Evolutionary conservation across 441 rosid species (phyloP), one percentile per base, ranked within the genome.

Genomic region (Heliophila coronopifolia): DNA sequence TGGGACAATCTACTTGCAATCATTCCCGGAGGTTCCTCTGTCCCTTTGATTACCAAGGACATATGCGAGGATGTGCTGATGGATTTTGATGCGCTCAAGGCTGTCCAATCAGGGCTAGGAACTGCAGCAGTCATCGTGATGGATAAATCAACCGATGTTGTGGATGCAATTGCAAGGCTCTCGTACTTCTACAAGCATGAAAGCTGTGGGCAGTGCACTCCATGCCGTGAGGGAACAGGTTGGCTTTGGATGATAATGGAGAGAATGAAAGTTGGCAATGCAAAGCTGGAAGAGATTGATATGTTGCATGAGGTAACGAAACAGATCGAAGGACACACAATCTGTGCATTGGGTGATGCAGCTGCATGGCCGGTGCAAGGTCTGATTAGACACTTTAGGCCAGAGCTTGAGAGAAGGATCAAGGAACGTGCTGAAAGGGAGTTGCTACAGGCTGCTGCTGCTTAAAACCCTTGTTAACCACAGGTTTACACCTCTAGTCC

Each of bases 171-270:
- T 33, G 96, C 99, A 0, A 80, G 99, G 80, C 81, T 93, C 47
- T 93, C 99, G n/a, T 93, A 86, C 76, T 93, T 93, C 68, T 93
- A 93, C 84, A 88, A 86, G 79, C 99, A 93, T 6, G 97, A 89
- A 73, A 89, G 97, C 57, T 93, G 97, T 69, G 97, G 99, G 26
- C 99, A 93, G 71, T 93, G 99, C 72, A 89, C 97, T 0, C 97
- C 96, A 7, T 93, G 99, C 85, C 73, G 97, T 66, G 97, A 93
- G 61, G 99, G 99, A 16, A 89, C 99, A 5, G 84, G 88, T 45
- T 93, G 99, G 99, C 90, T 89, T 37, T 93, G 97, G 99, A 93
- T 79, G 97, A 78, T 93, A 54, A 89, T 93, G 99, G 99, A 86
- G 72, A 86, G 96, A 55, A 54, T 93, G 86, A 89, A 93, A 68